Evolutionary conservation across 108 stramenopile genomes (phyloP).

Genomic region (Nitzschia putrida): DNA sequence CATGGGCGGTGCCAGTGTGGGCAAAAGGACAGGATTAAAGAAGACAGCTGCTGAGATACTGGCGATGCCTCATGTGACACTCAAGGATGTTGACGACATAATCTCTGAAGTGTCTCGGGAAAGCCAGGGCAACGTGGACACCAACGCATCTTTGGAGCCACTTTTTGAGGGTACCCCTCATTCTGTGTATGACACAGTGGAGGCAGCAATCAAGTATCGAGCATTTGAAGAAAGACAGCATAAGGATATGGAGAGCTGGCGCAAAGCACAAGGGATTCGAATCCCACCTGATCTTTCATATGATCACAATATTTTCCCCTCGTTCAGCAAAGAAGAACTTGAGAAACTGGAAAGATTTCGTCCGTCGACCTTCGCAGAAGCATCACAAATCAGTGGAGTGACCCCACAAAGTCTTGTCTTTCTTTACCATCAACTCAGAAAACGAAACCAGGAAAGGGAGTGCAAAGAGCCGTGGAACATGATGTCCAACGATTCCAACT

Average conservation of each 20-base stretch:
- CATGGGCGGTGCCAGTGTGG: slow-evolving; percentile 74
- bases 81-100: slow-evolving; percentile 78
- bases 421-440: slow-evolving; percentile 86
- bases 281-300: slow-evolving; percentile 91
- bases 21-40: slow-evolving; percentile 64
- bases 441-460: slow-evolving; percentile 66
- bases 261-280: slow-evolving; percentile 79
- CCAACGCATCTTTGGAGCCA: slow-evolving; percentile 6
- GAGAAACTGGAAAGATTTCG: slow-evolving; percentile 73
- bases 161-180: slow-evolving; percentile 39
- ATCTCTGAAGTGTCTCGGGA: slow-evolving; percentile 53
- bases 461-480: no score
- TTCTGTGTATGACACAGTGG: slow-evolving; percentile 89
- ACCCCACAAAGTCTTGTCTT: slow-evolving; percentile 94
- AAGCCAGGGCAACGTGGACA: slow-evolving; percentile 20
- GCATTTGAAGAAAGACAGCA: slow-evolving; percentile 85
- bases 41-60: slow-evolving; percentile 90
- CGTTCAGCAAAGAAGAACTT: slow-evolving; percentile 90
- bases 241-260: slow-evolving; percentile 93
- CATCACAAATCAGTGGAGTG: slow-evolving; percentile 91
- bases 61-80: slow-evolving; percentile 82
- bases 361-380: slow-evolving; percentile 91
- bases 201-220: slow-evolving; percentile 90
- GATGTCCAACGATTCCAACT: no score
- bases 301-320: slow-evolving; percentile 72